Evolutionary conservation across 108 stramenopile species (phyloP).

Genomic region (Chaetoceros tenuissimus): DNA sequence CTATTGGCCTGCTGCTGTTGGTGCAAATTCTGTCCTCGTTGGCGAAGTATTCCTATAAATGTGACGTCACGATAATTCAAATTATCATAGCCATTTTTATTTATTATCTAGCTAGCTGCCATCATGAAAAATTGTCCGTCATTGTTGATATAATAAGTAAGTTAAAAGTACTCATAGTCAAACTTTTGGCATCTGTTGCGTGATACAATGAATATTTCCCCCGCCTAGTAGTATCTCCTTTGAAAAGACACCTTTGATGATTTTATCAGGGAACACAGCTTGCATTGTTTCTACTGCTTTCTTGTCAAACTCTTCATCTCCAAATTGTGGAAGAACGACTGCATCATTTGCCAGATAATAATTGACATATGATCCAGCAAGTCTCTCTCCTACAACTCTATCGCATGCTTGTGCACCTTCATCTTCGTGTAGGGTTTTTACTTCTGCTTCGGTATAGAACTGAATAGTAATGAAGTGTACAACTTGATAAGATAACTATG

Average conservation of each 20-base stretch:
- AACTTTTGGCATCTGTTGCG: constrained; percentile 55
- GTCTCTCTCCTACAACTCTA: constrained; percentile 22
- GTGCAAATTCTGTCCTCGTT: too few relatives aligned
- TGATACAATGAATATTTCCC: constrained; percentile 84
- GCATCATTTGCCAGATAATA: constrained; percentile 71
- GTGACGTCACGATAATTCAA: too few relatives aligned
- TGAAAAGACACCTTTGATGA: constrained; percentile 49
- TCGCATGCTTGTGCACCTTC: neutral
- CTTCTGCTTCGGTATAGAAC: constrained; percentile 38
- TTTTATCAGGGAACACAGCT: constrained; percentile 36
- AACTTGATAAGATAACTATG: neutral
- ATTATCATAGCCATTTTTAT: too few relatives aligned
- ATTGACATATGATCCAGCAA: constrained; percentile 71
- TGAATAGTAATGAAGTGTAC: neutral
- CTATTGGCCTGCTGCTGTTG: too few relatives aligned
- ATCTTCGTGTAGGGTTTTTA: constrained; percentile 9
- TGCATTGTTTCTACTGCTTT: constrained; percentile 34
- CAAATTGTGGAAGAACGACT: constrained; percentile 60
- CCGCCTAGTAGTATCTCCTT: constrained; percentile 69
- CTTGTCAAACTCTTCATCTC: constrained; percentile 26
- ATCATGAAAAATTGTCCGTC: too few relatives aligned
- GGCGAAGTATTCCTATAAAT: too few relatives aligned
- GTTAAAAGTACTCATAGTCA: too few relatives aligned
- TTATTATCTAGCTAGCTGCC: too few relatives aligned
- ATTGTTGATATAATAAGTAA: too few relatives aligned